Evolutionary conservation across 352 stramenopile genomes (phyloP), one percentile per base, ranked within the genome.

Genomic region (Globisporangium takayamanum): DNA sequence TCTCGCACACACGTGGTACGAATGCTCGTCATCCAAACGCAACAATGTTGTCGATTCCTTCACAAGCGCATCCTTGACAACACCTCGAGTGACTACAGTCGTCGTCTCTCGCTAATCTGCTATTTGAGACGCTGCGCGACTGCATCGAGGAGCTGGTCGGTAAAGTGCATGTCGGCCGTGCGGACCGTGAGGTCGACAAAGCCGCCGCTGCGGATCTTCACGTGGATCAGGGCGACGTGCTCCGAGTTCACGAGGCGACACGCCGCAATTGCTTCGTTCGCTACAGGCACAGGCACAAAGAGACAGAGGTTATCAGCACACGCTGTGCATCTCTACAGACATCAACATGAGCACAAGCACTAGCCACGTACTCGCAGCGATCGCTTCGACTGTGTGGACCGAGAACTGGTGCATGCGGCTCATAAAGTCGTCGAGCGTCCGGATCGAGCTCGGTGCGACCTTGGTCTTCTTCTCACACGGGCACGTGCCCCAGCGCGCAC

Each of bases 171-270:
- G 66, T 95, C 86, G 44, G 86, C 81, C 30, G 82, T 94, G 56
- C 84, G 81, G 50, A 95, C 86, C 11, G 86, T 95, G 44, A 95
- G 53, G 57, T 95, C 84, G 55, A 94, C 62, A 58, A 94, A 94
- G 30, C 82, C 86, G 25, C 79, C 84, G 37, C 65, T 90, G 52
- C 86, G 86, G 57, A 95, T 70, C 67, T 95, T 95, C 49, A 89
- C 74, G 69, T 95, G 86, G 62, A 95, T 87, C 64, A 95, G 67
- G 59, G 74, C 80, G 12, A 94, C 80, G 55, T 88, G 78, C 58
- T 95, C 84, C 53, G 86, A 91, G 69, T 90, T 89, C 42, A 70
- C 70, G 25, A 95, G 61, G 39, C 86, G 84, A 16, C 74, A 87
- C 41, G 84, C 76, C 25, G 86, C 82, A 63, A 95, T 95, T 48